Conservation (phyloP, 768 basidiomycete genomes). For the Tubosaeta sp. region DNA sequence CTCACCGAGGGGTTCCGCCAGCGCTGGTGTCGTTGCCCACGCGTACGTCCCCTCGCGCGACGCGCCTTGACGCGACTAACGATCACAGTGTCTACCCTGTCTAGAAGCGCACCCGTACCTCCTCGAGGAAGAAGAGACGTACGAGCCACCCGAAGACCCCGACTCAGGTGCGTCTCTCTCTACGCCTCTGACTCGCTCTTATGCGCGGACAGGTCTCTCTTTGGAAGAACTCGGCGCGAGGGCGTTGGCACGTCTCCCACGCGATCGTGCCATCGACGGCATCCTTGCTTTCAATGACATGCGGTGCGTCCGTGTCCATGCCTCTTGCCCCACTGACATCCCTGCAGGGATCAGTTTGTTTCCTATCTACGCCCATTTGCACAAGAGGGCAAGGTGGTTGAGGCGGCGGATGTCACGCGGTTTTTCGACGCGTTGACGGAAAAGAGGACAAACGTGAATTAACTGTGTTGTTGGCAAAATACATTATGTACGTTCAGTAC, state of each 20-base stretch:
- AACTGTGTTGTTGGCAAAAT: background rate
- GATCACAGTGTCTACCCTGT: slow-evolving; percentile 51
- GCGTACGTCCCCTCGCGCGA: slow-evolving; percentile 36
- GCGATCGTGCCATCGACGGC: slow-evolving; percentile 78
- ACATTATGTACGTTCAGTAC: background rate
- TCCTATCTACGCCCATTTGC: slow-evolving; percentile 77
- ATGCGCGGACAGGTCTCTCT: slow-evolving; percentile 50
- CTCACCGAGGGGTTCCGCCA: slow-evolving; percentile 67
- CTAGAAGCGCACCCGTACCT: slow-evolving; percentile 56
- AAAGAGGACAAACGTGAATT: slow-evolving; percentile 10
- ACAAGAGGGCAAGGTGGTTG: slow-evolving; percentile 68
- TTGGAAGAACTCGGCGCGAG: slow-evolving; percentile 82
- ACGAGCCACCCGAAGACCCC: slow-evolving; percentile 82
- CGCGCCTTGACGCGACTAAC: too few species aligned
- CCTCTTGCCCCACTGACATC: slow-evolving; percentile 1
- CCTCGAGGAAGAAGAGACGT: slow-evolving; percentile 76
- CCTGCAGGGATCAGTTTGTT: slow-evolving; percentile 60
- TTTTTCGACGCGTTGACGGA: slow-evolving; percentile 60
- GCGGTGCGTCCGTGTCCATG: slow-evolving; percentile 46
- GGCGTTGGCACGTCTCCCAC: slow-evolving; percentile 66
- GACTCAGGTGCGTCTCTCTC: slow-evolving; percentile 55
- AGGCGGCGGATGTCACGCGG: slow-evolving; percentile 61
- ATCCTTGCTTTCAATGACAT: slow-evolving; percentile 81
- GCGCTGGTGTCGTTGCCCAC: slow-evolving; percentile 73
- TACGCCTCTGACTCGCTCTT: background rate